Base-by-base conservation (phyloP, 1,284 basidiomycete species). In the Exobasidium cylindrosporum region DNA sequence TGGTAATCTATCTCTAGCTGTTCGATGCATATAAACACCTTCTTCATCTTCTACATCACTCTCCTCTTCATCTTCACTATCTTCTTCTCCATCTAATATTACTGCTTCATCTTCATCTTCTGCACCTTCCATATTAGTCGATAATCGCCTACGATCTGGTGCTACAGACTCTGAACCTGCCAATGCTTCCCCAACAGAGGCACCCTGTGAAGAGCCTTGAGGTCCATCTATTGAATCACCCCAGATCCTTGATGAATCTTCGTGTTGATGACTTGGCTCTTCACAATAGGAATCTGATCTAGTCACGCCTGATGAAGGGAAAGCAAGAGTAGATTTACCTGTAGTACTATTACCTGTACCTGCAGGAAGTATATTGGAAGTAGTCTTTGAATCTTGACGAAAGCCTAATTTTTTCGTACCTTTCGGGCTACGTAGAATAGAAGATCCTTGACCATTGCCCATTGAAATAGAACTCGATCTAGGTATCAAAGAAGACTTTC, bases 21-120 rank as follows among this genome's bases (percentile, higher is more conserved):
- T 44, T n/a, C 72, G 46, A 50, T 74, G 72, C 40, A 72, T 70
- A 26, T 74, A 74, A 1, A 74, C 72, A 5, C 72, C 71, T 28
- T 58, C 64, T 0, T 54, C 63, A 3, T 62, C 63, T 5, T 62
- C 64, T 4, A 55, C 50, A 24, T 43, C 52, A 4, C 62, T 59
- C 3, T 63, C 66, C 13, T 30, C 67, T n/a, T 61, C 50, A 4
- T 52, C 60, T 17, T 62, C 58, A 23, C 26, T 26, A 5, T 30
- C 58, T 14, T 6, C 40, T 21, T 28, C 50, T 14, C n/a, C 26
- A 6, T 61, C 57, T 1, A 24, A 35, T 3, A 32, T n/a, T 28
- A 31, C 6, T 23, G 13, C 58, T 17, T 62, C 60, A 32, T n/a
- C 57, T 10, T 3, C 14, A 14, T 28, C 43, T 7, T 31, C 50